Percentiles rank a stretch among this genome's conserved stretches.
These are phyloP conservation scores for Pestalotiopsis sp. DNA, from an alignment of 2,329 filamentous ascomycete genomes.

Conservation along the genomic window DNA sequence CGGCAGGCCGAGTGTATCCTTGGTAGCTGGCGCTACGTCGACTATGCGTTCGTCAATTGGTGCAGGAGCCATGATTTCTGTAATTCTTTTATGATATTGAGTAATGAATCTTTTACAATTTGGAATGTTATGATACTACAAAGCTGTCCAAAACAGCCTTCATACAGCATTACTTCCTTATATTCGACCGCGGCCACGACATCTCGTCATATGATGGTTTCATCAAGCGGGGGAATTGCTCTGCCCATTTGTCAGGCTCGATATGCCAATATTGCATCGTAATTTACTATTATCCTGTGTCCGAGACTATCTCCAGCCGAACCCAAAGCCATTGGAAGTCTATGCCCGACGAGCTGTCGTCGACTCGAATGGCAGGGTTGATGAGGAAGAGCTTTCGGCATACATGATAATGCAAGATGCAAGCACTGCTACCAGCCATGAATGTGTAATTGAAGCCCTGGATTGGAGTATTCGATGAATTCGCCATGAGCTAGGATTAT, in stretches of 20 bases:
- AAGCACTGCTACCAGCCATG: not conserved
- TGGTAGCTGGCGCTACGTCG: constrained; percentile 62
- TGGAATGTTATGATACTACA: not conserved
- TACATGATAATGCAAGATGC: not conserved
- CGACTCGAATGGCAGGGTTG: not conserved
- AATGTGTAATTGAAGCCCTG: not conserved
- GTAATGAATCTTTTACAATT: not conserved
- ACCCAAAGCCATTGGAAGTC: not conserved
- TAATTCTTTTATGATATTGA: not conserved
- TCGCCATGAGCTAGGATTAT: constrained; percentile 9
- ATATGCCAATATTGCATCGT: not conserved
- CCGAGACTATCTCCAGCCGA: not conserved
- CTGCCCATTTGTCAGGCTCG: constrained; percentile 10
- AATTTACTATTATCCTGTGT: not conserved
- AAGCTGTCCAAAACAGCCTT: not conserved
- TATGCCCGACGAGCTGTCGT: not conserved
- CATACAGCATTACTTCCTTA: not conserved
- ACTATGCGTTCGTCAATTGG: constrained; percentile 63
- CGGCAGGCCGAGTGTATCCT: constrained; percentile 65
- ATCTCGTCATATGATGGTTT: constrained; percentile 3
- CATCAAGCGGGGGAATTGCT: not conserved
- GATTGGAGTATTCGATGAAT: constrained; percentile 1
- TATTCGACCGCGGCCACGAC: not conserved
- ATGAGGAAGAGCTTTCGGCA: not conserved
- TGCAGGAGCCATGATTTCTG: constrained; percentile 47